Evolutionary conservation across 352 stramenopile species (phyloP).

Genomic region (Thalassiosira gravida): DNA sequence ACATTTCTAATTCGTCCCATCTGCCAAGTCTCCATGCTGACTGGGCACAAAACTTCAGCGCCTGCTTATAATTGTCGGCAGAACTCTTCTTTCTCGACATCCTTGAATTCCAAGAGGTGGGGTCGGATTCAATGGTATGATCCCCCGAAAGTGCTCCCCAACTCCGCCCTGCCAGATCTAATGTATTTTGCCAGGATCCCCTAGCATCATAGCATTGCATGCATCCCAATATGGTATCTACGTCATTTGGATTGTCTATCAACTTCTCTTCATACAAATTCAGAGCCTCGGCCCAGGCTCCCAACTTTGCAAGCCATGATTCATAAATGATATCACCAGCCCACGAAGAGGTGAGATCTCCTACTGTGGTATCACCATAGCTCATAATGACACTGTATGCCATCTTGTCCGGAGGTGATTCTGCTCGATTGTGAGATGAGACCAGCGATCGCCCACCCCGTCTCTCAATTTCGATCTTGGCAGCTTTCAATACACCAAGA

Average conservation of each 20-base stretch:
- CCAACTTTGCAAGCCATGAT: conserved; percentile 96
- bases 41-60: conserved; percentile 85
- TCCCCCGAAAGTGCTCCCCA: conserved; percentile 72
- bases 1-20: conserved; percentile 88
- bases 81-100: conserved; percentile 45
- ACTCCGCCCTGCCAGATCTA: conserved; percentile 87
- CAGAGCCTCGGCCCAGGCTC: conserved; percentile 93
- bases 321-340: conserved; percentile 85
- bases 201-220: conserved; percentile 96
- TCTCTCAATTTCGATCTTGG: conserved; percentile 74
- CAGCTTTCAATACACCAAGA: conserved; percentile 95
- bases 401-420: conserved; percentile 64
- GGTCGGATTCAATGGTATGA: conserved; percentile 25
- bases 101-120: conserved; percentile 25
- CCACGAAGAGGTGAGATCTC: conserved; percentile 86
- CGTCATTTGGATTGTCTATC: conserved; percentile 83
- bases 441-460: conserved; percentile 38
- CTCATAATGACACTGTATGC: conserved; percentile 82
- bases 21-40: conserved; percentile 88
- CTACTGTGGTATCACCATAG: conserved; percentile 51
- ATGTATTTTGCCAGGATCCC: conserved; percentile 93
- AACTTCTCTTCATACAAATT: conserved; percentile 91
- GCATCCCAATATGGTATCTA: conserved; percentile 93
- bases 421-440: conserved; percentile 37
- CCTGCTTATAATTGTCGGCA: conserved; percentile 71